Percentiles rank a stretch among this genome's conserved stretches.
These are phyloP conservation scores for Astrothelium macrocarpum DNA, from an alignment of 495 filamentous ascomycete species.

Conservation along the genomic window DNA sequence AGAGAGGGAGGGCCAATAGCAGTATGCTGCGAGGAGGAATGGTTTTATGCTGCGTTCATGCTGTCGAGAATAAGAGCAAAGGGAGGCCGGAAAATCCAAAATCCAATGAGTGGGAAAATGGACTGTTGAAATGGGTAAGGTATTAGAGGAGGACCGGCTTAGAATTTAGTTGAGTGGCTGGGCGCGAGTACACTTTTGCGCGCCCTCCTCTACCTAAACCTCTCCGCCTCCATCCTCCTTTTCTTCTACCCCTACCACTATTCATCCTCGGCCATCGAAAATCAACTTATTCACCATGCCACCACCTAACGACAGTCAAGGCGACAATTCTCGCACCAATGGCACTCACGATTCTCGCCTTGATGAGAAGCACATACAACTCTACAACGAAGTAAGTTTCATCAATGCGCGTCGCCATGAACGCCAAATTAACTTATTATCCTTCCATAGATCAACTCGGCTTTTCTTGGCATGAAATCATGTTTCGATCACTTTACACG, in stretches of 20 bases:
- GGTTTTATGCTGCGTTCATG: too few species aligned
- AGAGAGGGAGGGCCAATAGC: too few species aligned
- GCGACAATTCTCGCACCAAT: too few species aligned
- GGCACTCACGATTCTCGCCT: not conserved
- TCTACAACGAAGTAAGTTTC: not conserved
- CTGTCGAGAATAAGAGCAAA: too few species aligned
- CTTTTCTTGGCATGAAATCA: not conserved
- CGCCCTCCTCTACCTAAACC: not conserved
- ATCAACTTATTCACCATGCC: not conserved
- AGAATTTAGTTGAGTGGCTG: not conserved
- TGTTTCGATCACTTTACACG: not conserved
- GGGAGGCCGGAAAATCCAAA: too few species aligned
- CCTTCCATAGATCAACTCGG: not conserved
- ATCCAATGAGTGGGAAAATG: too few species aligned
- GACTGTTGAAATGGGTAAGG: not conserved
- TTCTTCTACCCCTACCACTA: too few species aligned
- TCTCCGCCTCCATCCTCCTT: not conserved
- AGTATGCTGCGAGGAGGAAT: too few species aligned
- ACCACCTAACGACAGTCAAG: not conserved
- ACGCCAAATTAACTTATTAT: not conserved
- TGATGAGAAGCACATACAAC: not conserved
- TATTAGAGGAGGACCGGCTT: not conserved
- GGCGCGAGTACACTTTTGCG: constrained; percentile 25
- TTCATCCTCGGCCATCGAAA: too few species aligned
- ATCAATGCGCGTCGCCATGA: not conserved